These are phyloP conservation scores for Helichrysum umbraculigerum DNA, from an alignment of 129 eudicot species.

Conservation along the genomic window DNA sequence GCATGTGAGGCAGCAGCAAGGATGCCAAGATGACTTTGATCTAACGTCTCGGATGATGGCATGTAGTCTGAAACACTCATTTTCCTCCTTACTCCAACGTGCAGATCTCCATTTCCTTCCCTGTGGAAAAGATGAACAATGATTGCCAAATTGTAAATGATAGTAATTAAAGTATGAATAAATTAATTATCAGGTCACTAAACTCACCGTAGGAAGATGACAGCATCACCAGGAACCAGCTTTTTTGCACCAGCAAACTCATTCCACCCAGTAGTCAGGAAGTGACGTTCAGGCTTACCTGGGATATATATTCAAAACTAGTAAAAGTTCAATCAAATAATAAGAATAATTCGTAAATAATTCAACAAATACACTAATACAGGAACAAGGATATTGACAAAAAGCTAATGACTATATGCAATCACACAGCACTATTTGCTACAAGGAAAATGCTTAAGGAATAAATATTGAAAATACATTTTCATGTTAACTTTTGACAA, in stretches of 20 bases:
- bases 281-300: too few species aligned
- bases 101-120: constrained; percentile 83
- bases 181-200: too few species aligned
- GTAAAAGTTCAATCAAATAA: constrained; percentile 1
- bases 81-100: constrained; percentile 79
- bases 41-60: constrained; percentile 86
- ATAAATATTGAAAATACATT: too few species aligned
- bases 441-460: not conserved
- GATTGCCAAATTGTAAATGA: too few species aligned
- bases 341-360: not conserved
- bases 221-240: too few species aligned
- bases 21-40: constrained; percentile 80
- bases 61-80: constrained; percentile 65
- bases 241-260: too few species aligned
- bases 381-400: too few species aligned
- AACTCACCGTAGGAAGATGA: not conserved
- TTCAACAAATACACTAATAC: too few species aligned
- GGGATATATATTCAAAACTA: not conserved
- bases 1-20: constrained; percentile 95
- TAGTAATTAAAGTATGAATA: too few species aligned
- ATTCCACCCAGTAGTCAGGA: too few species aligned
- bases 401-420: too few species aligned
- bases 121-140: constrained; percentile 34
- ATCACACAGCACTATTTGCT: not conserved
- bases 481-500: too few species aligned